Conservation (phyloP, 140 eudicot species). For the Senecio squalidus region DNA sequence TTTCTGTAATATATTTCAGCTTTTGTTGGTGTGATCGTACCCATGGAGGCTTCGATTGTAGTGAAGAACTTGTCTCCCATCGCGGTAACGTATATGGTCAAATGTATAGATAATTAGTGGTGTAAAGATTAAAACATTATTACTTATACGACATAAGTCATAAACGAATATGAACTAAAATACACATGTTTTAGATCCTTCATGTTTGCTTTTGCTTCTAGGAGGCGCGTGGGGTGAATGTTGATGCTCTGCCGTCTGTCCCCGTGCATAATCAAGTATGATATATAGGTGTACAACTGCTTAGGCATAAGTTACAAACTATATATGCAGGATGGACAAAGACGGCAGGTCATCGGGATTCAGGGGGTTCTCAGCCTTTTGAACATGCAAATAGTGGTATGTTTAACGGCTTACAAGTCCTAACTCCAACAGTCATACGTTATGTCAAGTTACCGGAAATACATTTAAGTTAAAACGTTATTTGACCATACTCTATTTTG, state of each 20-base stretch:
- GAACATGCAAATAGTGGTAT: conserved; percentile 22
- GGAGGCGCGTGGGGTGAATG: conserved; percentile 25
- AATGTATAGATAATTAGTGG: neutral
- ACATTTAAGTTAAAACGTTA: too few species aligned
- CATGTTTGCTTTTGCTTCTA: neutral
- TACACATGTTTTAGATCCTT: conserved; percentile 1
- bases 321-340: conserved; percentile 24
- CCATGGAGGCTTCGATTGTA: conserved; percentile 94
- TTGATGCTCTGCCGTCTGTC: conserved; percentile 18
- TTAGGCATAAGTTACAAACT: conserved; percentile 22
- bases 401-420: conserved; percentile 5
- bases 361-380: conserved; percentile 17
- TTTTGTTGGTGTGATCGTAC: conserved; percentile 78
- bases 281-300: too few species aligned
- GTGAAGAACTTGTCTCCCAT: conserved; percentile 69
- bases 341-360: conserved; percentile 8
- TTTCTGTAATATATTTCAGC: conserved; percentile 33
- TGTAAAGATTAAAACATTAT: neutral
- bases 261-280: conserved; percentile 14
- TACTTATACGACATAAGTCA: neutral
- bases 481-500: too few species aligned
- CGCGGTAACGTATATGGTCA: conserved; percentile 38
- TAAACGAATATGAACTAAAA: too few species aligned
- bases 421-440: too few species aligned
- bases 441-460: too few species aligned